Evolutionary conservation across 352 stramenopile genomes (phyloP), one percentile per base, ranked within the genome.

Genomic region (Pythium grandisporangium): DNA sequence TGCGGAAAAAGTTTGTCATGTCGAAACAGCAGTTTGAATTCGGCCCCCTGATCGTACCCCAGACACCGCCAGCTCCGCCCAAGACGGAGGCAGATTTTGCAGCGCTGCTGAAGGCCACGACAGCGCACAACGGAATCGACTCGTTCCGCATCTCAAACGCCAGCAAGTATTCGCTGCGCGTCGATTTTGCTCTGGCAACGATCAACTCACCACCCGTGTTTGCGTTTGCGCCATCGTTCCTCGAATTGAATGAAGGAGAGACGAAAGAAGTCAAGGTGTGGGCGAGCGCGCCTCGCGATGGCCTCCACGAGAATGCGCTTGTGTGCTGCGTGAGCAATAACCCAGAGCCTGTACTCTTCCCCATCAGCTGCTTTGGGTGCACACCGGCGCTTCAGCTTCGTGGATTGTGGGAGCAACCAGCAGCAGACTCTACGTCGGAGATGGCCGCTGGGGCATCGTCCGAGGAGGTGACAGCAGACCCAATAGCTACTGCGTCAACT

Each of bases 311-410:
- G 29, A 91, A 92, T 47, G 48, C 65, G 14, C 60, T 98, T 3
- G 67, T 97, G n/a, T 90, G 79, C 27, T 95, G 79, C 33, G 69
- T 98, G 23, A 55, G 63, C 25, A 83, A 97, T 61, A 97, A 97
- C 42, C 91, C 93, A 1, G 73, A 92, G 35, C 78, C 87, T 5
- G 63, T 91, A n/a, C 21, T 70, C 6, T 97, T 98, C 37, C 46
- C 61, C 0, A 54, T 98, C 24, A 87, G 58, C 34, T 96, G 89
- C 36, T 80, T 70, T 41, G 93, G 93, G 0, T 96, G 76, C 39
- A 78, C 58, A 13, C 85, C 93, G 8, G 57, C 55, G 23, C 23
- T 98, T 6, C 60, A 63, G 20, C 44, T 98, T 6, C 58, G 66
- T 24, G 90, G 90, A 1, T 81, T 84, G 2, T 97, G 90, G 91